Base-by-base conservation (phyloP, 441 rosid species). In the Hypseocharis bilobata region DNA sequence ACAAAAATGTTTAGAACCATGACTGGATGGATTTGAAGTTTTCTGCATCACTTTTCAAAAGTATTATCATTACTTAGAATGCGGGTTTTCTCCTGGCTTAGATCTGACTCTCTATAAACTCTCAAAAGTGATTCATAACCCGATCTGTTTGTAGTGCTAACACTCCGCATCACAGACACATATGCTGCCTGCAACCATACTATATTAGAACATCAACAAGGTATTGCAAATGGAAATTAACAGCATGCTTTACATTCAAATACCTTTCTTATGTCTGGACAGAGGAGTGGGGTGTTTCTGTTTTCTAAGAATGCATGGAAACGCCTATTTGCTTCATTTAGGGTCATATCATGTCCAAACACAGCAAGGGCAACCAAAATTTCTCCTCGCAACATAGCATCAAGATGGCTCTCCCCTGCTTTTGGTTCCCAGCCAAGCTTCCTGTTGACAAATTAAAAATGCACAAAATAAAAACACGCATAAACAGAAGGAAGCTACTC, bases 321-420 rank as follows among this genome's bases (percentile, higher is more conserved):
- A 62, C 96, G 88, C 57, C 85, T 78, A 52, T 60, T 65, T 54
- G 85, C 97, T 84, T 93, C 96, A 42, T 74, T 74, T 60, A 80
- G 77, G 26, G 96, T 89, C 77, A 70, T 80, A 13, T 81, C 89
- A 77, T 87, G 86, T 26, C 97, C 92, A 73, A 81, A 77, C 34
- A 60, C 65, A 63, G 92, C 91, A 67, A 91, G 90, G 63, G 92
- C 97, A 70, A 86, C 77, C 79, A 86, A 74, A 66, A 91, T 65
- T 81, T 93, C 93, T 74, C 96, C 97, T 79, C 99, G 85, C 78
- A 91, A 80, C 97, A 91, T 83, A 54, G 93, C 81, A 75, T 93
- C 92, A 51, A 87, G 85, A 82, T 89, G 97, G 64, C 91, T 84
- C 81, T 91, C 99, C n/a, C 93, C 96, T 74, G 74, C 71, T 74